A percentile compares a stretch with the other conserved stretches of the same genome.
phyloP scores from a whole-genome alignment of 305 asterid genomes.

The Solanum hybrid region DNA sequence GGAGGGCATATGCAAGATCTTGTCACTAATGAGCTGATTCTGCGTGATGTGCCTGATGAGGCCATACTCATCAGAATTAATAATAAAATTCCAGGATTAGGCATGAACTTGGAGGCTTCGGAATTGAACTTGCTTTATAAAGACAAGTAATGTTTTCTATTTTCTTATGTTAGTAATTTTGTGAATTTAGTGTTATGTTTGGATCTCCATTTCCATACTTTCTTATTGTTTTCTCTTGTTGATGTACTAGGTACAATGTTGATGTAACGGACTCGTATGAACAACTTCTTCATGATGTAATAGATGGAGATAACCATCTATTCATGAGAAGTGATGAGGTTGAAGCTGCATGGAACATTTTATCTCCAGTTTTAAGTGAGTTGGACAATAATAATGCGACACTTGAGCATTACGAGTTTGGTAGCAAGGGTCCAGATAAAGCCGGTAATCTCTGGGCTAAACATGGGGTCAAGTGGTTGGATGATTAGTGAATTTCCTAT shows the following conservation, averaged over 20 bases:
- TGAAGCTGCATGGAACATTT: slow-evolving; percentile 32
- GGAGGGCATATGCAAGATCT: slow-evolving; percentile 11
- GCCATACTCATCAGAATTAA: slow-evolving; percentile 33
- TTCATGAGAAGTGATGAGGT: slow-evolving; percentile 54
- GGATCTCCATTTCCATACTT: background rate
- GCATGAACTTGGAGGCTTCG: slow-evolving; percentile 39
- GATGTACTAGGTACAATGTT: slow-evolving; percentile 24
- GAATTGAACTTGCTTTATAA: slow-evolving; percentile 45
- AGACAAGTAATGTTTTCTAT: slow-evolving; percentile 30
- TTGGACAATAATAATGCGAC: slow-evolving; percentile 19
- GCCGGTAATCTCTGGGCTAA: slow-evolving; percentile 38
- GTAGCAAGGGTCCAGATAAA: slow-evolving; percentile 38
- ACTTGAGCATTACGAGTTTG: slow-evolving; percentile 25
- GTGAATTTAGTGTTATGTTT: background rate
- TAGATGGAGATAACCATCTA: slow-evolving; percentile 43
- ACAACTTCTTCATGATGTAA: slow-evolving; percentile 41
- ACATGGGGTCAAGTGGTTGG: slow-evolving; percentile 32
- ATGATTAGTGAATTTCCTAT: slow-evolving; percentile 12
- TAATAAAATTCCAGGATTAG: slow-evolving; percentile 43
- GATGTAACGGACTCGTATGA: slow-evolving; percentile 42
- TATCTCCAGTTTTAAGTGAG: slow-evolving; percentile 33
- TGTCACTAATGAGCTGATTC: slow-evolving; percentile 34
- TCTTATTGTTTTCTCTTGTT: background rate
- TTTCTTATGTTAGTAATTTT: background rate
- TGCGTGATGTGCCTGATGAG: slow-evolving; percentile 40